Conservation (phyloP, 139 green algal species). For the Limnomonas spitsbergensis region DNA sequence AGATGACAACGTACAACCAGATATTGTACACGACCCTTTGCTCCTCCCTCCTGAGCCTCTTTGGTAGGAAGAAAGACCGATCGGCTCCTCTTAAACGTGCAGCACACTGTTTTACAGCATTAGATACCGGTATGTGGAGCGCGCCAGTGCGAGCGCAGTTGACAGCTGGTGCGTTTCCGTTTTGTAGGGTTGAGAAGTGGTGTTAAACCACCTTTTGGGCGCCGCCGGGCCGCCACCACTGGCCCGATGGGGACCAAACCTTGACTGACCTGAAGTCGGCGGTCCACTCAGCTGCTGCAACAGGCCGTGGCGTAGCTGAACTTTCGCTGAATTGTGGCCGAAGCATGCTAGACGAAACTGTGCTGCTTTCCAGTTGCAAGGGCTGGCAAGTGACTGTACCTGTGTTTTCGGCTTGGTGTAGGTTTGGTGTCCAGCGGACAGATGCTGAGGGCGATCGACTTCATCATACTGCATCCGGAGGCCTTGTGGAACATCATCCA, state of each 20-base stretch:
- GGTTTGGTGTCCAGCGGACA: slow-evolving; percentile 42
- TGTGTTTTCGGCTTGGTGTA: slow-evolving; percentile 2
- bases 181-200: neutral
- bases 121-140: neutral
- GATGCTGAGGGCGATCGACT: slow-evolving; percentile 58
- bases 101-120: neutral
- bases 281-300: neutral
- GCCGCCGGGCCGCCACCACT: neutral
- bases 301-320: neutral
- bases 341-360: neutral
- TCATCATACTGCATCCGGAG: slow-evolving; percentile 64
- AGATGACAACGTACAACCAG: slow-evolving; percentile 94
- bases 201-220: neutral
- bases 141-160: neutral
- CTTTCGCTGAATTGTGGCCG: neutral
- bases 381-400: too few relatives aligned
- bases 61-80: slow-evolving; percentile 33
- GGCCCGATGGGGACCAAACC: neutral
- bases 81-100: neutral
- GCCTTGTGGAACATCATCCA: slow-evolving; percentile 55
- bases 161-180: neutral
- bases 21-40: slow-evolving; percentile 76
- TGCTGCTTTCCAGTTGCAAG: neutral
- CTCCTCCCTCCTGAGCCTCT: slow-evolving; percentile 53
- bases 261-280: too few relatives aligned